These are phyloP conservation scores for Umbelopsis vinacea DNA, from an alignment of 192 early-diverging fungal species.

Conservation along the genomic window DNA sequence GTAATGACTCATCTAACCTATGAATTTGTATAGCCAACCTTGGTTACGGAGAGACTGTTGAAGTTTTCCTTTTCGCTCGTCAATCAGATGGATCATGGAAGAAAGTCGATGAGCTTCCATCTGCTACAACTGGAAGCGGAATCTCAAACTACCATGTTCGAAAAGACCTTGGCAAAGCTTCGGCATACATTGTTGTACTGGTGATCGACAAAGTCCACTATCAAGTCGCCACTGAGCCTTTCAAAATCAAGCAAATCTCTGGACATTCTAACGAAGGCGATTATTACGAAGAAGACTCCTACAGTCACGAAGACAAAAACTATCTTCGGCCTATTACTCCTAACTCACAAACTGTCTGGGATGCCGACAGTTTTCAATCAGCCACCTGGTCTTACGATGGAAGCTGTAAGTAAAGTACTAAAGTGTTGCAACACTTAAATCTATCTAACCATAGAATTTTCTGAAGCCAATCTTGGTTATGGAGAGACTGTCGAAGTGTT, in stretches of 20 bases:
- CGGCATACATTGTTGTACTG: background rate
- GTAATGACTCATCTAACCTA: too few species aligned
- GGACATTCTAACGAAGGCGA: background rate
- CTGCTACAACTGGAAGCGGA: background rate
- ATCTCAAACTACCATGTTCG: conserved; percentile 20
- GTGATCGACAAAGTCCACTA: background rate
- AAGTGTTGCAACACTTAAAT: background rate
- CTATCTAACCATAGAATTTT: background rate
- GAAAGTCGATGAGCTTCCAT: background rate
- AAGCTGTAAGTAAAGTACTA: background rate
- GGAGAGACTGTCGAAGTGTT: background rate
- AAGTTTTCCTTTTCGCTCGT: background rate
- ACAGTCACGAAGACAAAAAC: background rate
- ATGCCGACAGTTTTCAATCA: conserved; percentile 13
- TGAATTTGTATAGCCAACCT: background rate
- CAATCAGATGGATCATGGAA: background rate
- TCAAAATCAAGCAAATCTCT: conserved; percentile 7
- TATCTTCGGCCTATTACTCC: background rate
- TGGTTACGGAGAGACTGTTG: background rate
- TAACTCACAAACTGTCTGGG: background rate
- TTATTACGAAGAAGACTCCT: background rate
- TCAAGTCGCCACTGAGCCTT: background rate
- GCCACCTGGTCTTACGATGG: background rate
- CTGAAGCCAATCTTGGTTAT: background rate
- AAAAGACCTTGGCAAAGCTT: conserved; percentile 2